These are phyloP conservation scores for Eurotiales sp. DNA, from an alignment of 2,329 filamentous ascomycete genomes.

Conservation along the genomic window DNA sequence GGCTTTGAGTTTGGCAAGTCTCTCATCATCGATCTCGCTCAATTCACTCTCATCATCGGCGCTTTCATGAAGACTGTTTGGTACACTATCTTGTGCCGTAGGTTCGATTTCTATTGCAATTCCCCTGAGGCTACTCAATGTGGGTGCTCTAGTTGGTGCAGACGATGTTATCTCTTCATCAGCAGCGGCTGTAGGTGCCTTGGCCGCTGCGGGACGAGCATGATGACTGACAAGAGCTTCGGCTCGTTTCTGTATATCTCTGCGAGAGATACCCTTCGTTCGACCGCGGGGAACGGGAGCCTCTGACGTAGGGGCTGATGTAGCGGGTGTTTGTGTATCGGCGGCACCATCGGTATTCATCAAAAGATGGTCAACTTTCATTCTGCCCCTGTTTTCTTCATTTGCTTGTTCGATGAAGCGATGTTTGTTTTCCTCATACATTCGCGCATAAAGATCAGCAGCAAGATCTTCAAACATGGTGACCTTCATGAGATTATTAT, in stretches of 20 bases:
- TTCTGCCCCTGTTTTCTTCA: conserved; percentile 45
- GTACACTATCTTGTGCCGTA: conserved; percentile 47
- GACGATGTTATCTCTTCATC: conserved; percentile 24
- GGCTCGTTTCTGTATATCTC: conserved; percentile 57
- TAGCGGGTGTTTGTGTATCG: conserved; percentile 28
- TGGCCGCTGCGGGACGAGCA: conserved; percentile 26
- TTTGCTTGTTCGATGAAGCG: conserved; percentile 37
- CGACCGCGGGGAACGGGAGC: conserved; percentile 34
- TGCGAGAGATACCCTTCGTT: conserved; percentile 56
- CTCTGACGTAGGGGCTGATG: conserved; percentile 31
- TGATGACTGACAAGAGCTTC: conserved; percentile 51
- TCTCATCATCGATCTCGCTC: conserved; percentile 54
- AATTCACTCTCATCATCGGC: conserved; percentile 68
- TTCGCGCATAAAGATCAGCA: conserved; percentile 75
- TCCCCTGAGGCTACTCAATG: conserved; percentile 14
- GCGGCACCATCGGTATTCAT: conserved; percentile 33
- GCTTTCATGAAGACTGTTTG: conserved; percentile 60
- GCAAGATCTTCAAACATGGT: conserved; percentile 88
- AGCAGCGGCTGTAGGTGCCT: conserved; percentile 21
- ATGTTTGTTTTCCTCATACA: conserved; percentile 38
- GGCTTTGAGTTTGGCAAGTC: conserved; percentile 24
- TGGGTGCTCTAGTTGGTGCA: conserved; percentile 19
- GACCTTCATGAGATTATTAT: conserved; percentile 81
- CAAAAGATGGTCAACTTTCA: conserved; percentile 46
- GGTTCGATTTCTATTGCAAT: conserved; percentile 12